These are phyloP conservation scores for Colletotrichum plurivorum DNA, from an alignment of 2,329 filamentous ascomycete genomes.

Conservation along the genomic window DNA sequence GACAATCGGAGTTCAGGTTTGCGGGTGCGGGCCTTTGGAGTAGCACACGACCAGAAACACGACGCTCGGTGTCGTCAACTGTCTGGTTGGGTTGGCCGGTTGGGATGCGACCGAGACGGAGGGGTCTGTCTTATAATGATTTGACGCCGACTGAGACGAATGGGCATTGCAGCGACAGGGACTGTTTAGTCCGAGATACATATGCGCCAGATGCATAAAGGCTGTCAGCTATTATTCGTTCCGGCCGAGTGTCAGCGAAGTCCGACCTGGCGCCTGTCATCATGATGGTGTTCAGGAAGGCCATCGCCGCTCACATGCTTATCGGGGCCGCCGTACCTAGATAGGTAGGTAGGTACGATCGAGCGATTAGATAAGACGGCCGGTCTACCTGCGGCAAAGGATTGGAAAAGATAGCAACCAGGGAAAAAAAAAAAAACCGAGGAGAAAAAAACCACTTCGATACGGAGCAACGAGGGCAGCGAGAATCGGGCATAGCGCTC, in stretches of 20 bases:
- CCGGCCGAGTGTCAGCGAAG: conserved; percentile 14
- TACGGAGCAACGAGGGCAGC: conserved; percentile 9
- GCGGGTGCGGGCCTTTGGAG: conserved; percentile 1
- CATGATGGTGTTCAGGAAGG: conserved; percentile 7
- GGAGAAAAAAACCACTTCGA: conserved; percentile 30
- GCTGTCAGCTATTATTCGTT: not conserved
- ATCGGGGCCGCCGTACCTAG: not conserved
- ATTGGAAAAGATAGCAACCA: not conserved
- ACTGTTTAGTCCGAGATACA: not conserved
- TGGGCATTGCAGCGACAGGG: no score
- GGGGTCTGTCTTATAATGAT: not conserved
- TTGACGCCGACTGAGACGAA: not conserved
- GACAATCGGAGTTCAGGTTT: conserved; percentile 5
- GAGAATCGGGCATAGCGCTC: conserved; percentile 33
- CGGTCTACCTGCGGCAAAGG: conserved; percentile 4
- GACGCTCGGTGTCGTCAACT: conserved; percentile 3
- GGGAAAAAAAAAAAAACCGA: conserved; percentile 1
- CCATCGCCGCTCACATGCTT: conserved; percentile 20
- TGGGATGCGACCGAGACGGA: conserved; percentile 2
- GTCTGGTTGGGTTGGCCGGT: conserved; percentile 15
- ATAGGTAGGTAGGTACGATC: not conserved
- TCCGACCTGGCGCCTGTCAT: conserved; percentile 9
- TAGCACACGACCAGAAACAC: not conserved
- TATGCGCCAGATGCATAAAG: conserved; percentile 11
- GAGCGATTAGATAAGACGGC: conserved; percentile 28